Evolutionary conservation across 208 protist genomes (phyloP).

Genomic region (Herpetomonas samuelpessoai): DNA sequence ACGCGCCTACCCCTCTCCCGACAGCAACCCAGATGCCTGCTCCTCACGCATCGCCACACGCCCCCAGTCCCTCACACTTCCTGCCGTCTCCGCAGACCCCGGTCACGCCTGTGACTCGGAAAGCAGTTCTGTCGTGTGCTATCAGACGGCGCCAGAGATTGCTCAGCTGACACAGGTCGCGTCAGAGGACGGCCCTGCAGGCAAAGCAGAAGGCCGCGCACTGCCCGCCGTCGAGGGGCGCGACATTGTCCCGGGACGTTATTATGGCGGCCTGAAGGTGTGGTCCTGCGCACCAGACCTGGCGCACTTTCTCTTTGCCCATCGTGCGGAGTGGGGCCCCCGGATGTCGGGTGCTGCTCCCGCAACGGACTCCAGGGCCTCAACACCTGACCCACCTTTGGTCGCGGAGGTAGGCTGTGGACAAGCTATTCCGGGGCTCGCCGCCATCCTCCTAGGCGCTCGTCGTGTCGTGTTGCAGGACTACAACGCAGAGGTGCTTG

Average conservation of each 20-base stretch:
- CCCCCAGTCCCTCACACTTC: constrained; percentile 2
- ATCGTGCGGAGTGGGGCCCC: constrained; percentile 25
- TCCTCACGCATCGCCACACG: neutral
- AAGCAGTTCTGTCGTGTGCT: constrained; percentile 29
- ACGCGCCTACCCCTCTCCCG: no score
- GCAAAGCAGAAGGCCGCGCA: neutral
- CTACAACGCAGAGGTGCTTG: constrained; percentile 85
- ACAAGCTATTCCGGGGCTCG: constrained; percentile 66
- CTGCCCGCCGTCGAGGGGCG: constrained; percentile 21
- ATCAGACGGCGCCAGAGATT: constrained; percentile 45
- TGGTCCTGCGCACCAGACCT: constrained; percentile 85
- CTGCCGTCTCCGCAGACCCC: no score
- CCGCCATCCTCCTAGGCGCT: constrained; percentile 61
- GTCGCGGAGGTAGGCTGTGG: constrained; percentile 84
- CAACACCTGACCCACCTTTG: constrained; percentile 4
- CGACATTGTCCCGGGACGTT: constrained; percentile 82
- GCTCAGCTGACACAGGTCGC: constrained; percentile 27
- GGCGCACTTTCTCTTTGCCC: constrained; percentile 43
- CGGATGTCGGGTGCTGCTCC: constrained; percentile 6
- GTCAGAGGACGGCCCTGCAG: neutral
- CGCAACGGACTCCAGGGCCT: no score
- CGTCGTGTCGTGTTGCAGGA: constrained; percentile 68
- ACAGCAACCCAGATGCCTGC: neutral
- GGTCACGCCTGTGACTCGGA: no score
- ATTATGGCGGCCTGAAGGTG: constrained; percentile 88